Base-by-base conservation (phyloP, 2,329 filamentous ascomycete genomes). In the Diplodia seriata region DNA sequence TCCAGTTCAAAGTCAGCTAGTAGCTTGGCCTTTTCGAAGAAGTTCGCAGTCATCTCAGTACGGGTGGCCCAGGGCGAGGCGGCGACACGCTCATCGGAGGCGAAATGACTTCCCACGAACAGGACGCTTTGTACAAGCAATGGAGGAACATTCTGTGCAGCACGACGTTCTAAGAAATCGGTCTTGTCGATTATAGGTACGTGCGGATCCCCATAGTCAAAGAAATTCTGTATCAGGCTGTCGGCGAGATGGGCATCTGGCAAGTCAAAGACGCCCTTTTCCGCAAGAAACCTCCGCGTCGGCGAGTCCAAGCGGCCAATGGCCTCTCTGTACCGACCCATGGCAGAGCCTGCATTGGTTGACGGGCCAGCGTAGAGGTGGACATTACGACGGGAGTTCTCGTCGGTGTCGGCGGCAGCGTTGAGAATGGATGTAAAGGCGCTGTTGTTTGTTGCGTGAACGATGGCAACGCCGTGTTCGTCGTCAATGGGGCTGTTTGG, bases 371-470 rank as follows among this genome's bases (percentile, higher is more conserved):
- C 62, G 38, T 65, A 65, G n/a, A 65, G 62, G 14, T 65, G 62
- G 9, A 54, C 29, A 36, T 65, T 65, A 4, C 50, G 49, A 11
- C 50, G 62, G 18, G 29, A 18, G 12, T 55, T 47, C 5, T 47
- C 36, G 23, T 31, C 38, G 11, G 26, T 47, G 18, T 20, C 50
- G 11, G 62, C 40, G 12, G 62, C 62, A 2, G 49, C 51, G 18
- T 55, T 55, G 15, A 65, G 50, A 6, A 65, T 23, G 31, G 62
- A 55, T 26, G 62, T 23, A 36, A 65, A 51, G 33, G 62, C 62
- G 8, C 33, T 65, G 62, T 65, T 65, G 50, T 65, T 38, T 8
- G 62, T 65, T 15, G 62, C 62, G 15, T 65, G 62, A 36, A 65
- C 62, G 6, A 65, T 40, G 3, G 62, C 62, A 5, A 54, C 62